Conservation (phyloP, 2,329 filamentous ascomycete genomes). For the Sphaerulina vaccinii region DNA sequence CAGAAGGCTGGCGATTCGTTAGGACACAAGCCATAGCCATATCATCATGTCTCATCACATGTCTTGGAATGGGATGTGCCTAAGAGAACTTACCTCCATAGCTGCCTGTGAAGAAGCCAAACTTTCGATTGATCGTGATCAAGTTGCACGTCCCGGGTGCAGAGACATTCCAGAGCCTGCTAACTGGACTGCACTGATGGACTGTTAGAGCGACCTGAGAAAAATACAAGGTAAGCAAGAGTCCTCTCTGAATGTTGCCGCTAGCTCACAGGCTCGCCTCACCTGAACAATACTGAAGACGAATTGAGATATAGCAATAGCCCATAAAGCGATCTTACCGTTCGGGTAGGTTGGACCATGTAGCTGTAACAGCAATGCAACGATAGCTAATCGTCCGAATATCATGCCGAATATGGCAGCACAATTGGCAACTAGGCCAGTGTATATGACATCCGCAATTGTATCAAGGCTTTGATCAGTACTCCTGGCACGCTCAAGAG, state of each 20-base stretch:
- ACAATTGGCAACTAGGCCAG: slow-evolving; percentile 1
- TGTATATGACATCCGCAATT: slow-evolving; percentile 6
- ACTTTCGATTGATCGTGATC: slow-evolving; percentile 3
- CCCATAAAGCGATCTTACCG: slow-evolving; percentile 6
- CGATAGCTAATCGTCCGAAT: slow-evolving; percentile 15
- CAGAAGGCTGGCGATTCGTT: too few species aligned
- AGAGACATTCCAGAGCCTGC: slow-evolving; percentile 14
- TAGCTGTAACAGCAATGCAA: slow-evolving; percentile 13
- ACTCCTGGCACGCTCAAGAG: not conserved
- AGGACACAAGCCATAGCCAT: too few species aligned
- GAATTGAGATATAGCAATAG: slow-evolving; percentile 13
- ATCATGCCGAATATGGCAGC: slow-evolving; percentile 8
- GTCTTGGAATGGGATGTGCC: too few species aligned
- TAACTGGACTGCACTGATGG: slow-evolving; percentile 12
- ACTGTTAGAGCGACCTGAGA: slow-evolving; percentile 5
- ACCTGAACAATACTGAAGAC: slow-evolving; percentile 1
- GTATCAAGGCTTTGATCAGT: not conserved
- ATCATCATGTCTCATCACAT: too few species aligned
- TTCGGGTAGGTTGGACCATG: slow-evolving; percentile 15
- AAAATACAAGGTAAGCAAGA: not conserved
- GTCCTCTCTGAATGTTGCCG: not conserved
- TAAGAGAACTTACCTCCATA: too few species aligned
- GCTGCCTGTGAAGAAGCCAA: slow-evolving; percentile 13
- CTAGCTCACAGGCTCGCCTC: not conserved
- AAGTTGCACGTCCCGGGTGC: slow-evolving; percentile 7